A percentile compares a stretch with the other conserved stretches of the same genome.
Evolutionary conservation across 176 grass and related monocot genomes (phyloP).

Genomic region (Oryza nivara): DNA sequence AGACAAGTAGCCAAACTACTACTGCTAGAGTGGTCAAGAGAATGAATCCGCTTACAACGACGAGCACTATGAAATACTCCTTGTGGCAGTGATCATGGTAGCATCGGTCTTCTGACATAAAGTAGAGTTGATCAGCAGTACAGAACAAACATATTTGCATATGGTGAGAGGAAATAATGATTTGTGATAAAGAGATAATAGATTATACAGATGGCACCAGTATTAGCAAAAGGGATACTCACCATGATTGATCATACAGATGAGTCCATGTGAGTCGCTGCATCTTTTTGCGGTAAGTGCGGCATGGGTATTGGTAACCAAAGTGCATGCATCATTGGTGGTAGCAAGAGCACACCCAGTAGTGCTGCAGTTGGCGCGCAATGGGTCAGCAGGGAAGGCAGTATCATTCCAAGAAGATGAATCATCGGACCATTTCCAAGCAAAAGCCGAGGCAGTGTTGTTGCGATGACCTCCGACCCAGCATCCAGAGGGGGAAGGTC

Average conservation of each 20-base stretch:
- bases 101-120: constrained; percentile 58
- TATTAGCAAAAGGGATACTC: constrained; percentile 24
- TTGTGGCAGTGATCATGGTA: constrained; percentile 64
- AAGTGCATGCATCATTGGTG: constrained; percentile 54
- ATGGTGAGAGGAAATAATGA: constrained; percentile 9
- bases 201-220: not conserved
- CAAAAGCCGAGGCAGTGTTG: constrained; percentile 22
- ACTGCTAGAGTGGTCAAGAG: constrained; percentile 73
- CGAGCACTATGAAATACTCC: constrained; percentile 82
- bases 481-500: constrained; percentile 53
- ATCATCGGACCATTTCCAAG: constrained; percentile 74
- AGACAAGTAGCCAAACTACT: constrained; percentile 88
- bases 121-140: not conserved
- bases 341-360: constrained; percentile 43
- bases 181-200: not conserved
- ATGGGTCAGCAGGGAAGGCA: not conserved
- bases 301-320: constrained; percentile 52
- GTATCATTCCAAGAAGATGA: constrained; percentile 60
- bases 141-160: constrained; percentile 1
- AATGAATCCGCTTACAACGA: constrained; percentile 83
- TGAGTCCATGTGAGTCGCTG: constrained; percentile 66
- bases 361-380: constrained; percentile 37
- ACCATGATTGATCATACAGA: constrained; percentile 83
- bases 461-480: constrained; percentile 75
- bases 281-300: constrained; percentile 57